These are phyloP conservation scores for Galerina sulciceps DNA, from an alignment of 768 basidiomycete species.

Conservation along the genomic window DNA sequence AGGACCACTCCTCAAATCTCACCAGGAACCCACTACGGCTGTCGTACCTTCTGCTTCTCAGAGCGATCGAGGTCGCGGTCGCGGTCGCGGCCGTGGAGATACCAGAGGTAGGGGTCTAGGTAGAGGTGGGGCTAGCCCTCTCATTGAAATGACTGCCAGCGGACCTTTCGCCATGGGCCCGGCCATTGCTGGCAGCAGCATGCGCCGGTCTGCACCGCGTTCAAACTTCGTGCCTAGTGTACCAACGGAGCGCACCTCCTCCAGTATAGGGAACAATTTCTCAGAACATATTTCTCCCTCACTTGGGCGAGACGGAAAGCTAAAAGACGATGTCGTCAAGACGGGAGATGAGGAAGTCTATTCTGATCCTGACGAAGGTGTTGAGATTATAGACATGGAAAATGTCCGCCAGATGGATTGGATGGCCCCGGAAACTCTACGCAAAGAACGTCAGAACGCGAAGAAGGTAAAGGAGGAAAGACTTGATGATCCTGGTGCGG, in stretches of 20 bases:
- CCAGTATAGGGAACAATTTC: slow-evolving; percentile 52
- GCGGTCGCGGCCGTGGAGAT: slow-evolving; percentile 52
- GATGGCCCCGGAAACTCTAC: slow-evolving; percentile 84
- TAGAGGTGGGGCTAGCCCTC: slow-evolving; percentile 48
- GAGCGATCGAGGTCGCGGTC: slow-evolving; percentile 45
- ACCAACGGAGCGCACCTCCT: slow-evolving; percentile 41
- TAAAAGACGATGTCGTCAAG: slow-evolving; percentile 30
- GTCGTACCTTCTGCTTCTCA: slow-evolving; percentile 32
- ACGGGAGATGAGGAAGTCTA: slow-evolving; percentile 64
- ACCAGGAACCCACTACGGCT: slow-evolving; percentile 51
- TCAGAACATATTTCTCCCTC: slow-evolving; percentile 54
- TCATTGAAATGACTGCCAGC: slow-evolving; percentile 80
- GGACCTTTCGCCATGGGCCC: slow-evolving; percentile 91
- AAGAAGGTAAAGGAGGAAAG: slow-evolving; percentile 46
- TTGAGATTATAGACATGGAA: slow-evolving; percentile 86
- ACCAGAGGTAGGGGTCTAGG: slow-evolving; percentile 56
- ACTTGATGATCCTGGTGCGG: slow-evolving; percentile 30
- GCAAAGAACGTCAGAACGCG: slow-evolving; percentile 42
- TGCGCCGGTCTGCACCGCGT: slow-evolving; percentile 54
- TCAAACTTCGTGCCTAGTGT: slow-evolving; percentile 59
- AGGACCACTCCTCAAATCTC: neutral
- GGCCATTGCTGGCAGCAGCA: slow-evolving; percentile 61
- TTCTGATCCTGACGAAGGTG: slow-evolving; percentile 87
- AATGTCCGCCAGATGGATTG: slow-evolving; percentile 80
- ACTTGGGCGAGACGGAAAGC: slow-evolving; percentile 46